Conservation (phyloP, 169 alveolate genomes). For the Plasmodium falciparum region DNA sequence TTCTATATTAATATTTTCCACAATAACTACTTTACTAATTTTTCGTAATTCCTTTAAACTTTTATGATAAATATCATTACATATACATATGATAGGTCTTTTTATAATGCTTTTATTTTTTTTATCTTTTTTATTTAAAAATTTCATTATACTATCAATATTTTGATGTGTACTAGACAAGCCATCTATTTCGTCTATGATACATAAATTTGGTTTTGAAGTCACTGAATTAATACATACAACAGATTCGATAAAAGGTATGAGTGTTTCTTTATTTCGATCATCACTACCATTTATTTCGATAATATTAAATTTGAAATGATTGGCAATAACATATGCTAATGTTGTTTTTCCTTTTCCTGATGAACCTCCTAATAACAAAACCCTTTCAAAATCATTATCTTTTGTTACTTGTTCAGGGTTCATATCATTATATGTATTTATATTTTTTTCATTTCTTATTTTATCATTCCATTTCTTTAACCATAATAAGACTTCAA, state of each 20-base stretch:
- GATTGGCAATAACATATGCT: slow-evolving; percentile 91
- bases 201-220: slow-evolving; percentile 84
- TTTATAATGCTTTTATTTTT: slow-evolving; percentile 35
- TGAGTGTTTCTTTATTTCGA: slow-evolving; percentile 90
- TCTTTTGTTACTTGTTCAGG: slow-evolving; percentile 17
- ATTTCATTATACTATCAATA: slow-evolving; percentile 67
- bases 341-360: slow-evolving; percentile 97
- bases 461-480: slow-evolving; percentile 73
- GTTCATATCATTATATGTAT: slow-evolving; percentile 13
- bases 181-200: slow-evolving; percentile 98
- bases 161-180: slow-evolving; percentile 93
- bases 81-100: slow-evolving; percentile 97
- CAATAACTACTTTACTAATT: slow-evolving; percentile 80
- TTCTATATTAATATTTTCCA: slow-evolving; percentile 80
- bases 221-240: slow-evolving; percentile 82
- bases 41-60: slow-evolving; percentile 85
- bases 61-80: slow-evolving; percentile 93
- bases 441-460: slow-evolving; percentile 8
- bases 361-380: slow-evolving; percentile 95
- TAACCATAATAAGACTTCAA: slow-evolving; percentile 81
- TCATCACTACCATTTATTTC: slow-evolving; percentile 98
- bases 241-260: slow-evolving; percentile 82
- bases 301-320: slow-evolving; percentile 93
- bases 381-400: slow-evolving; percentile 76
- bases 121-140: slow-evolving; percentile 74